Evolutionary conservation across 495 filamentous ascomycete species (phyloP).

Genomic region (Parathielavia hyrcaniae): DNA sequence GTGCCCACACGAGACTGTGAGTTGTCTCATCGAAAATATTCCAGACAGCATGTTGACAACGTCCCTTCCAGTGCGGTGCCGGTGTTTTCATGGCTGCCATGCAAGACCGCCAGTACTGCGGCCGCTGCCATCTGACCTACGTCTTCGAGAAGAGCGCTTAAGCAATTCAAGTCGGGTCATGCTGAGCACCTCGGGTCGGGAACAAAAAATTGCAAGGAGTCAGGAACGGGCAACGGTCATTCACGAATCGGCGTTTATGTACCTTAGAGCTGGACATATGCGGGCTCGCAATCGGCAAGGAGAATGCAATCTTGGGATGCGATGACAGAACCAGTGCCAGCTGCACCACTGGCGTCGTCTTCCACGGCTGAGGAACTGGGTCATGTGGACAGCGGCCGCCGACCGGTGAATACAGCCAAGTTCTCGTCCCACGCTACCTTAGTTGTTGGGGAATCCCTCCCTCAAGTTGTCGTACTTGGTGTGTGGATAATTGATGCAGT

Average conservation of each 20-base stretch:
- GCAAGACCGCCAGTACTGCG: constrained; percentile 99
- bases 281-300: constrained; percentile 32
- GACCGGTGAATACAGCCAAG: constrained; percentile 10
- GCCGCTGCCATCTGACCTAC: constrained; percentile 98
- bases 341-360: neutral
- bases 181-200: constrained; percentile 18
- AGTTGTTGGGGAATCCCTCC: constrained; percentile 48
- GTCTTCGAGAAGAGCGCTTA: constrained; percentile 78
- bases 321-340: constrained; percentile 18
- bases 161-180: constrained; percentile 9
- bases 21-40: constrained; percentile 29
- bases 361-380: constrained; percentile 11
- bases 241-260: constrained; percentile 35
- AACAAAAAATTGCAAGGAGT: constrained; percentile 30
- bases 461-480: constrained; percentile 77
- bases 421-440: constrained; percentile 18
- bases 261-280: constrained; percentile 31
- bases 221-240: constrained; percentile 22
- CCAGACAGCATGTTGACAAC: constrained; percentile 25
- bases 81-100: constrained; percentile 99
- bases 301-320: constrained; percentile 35
- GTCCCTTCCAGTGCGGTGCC: constrained; percentile 71
- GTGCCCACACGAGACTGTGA: constrained; percentile 86
- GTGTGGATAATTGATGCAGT: constrained; percentile 64
- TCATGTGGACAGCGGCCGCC: constrained; percentile 14